Percentiles rank a stretch among this genome's conserved stretches.
phyloP scores from a whole-genome alignment of 192 early-diverging fungal genomes.

The Neocallimastix lanati region DNA sequence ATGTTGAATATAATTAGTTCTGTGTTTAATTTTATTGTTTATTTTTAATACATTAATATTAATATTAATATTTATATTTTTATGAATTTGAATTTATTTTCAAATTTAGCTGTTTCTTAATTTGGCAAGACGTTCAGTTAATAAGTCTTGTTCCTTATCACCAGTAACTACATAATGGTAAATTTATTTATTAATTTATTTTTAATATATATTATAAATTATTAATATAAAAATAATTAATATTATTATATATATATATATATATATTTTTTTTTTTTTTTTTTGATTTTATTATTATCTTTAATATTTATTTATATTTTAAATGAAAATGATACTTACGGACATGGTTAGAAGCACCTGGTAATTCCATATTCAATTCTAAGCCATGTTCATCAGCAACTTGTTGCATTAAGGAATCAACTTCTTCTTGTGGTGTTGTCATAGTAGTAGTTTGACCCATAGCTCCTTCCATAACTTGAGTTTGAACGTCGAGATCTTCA shows the following conservation, averaged over 20 bases:
- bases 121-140: not conserved
- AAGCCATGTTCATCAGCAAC: conserved; percentile 92
- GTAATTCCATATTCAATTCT: conserved; percentile 60
- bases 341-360: conserved; percentile 9
- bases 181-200: too few relatives aligned
- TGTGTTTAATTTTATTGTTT: too few relatives aligned
- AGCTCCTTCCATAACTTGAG: conserved; percentile 86
- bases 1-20: too few relatives aligned
- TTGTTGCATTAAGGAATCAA: conserved; percentile 85
- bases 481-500: conserved; percentile 94
- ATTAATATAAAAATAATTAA: too few relatives aligned
- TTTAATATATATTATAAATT: not conserved
- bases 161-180: not conserved
- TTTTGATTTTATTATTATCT: too few relatives aligned
- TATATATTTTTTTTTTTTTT: too few relatives aligned
- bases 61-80: too few relatives aligned
- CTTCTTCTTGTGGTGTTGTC: conserved; percentile 75
- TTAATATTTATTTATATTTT: too few relatives aligned
- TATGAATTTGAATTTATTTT: too few relatives aligned
- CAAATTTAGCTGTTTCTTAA: not conserved
- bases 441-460: conserved; percentile 75
- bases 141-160: not conserved
- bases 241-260: too few relatives aligned
- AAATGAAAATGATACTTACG: not conserved
- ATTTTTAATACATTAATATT: too few relatives aligned